Base-by-base conservation (phyloP, 345 rosid genomes). In the Salix suchowensis region DNA sequence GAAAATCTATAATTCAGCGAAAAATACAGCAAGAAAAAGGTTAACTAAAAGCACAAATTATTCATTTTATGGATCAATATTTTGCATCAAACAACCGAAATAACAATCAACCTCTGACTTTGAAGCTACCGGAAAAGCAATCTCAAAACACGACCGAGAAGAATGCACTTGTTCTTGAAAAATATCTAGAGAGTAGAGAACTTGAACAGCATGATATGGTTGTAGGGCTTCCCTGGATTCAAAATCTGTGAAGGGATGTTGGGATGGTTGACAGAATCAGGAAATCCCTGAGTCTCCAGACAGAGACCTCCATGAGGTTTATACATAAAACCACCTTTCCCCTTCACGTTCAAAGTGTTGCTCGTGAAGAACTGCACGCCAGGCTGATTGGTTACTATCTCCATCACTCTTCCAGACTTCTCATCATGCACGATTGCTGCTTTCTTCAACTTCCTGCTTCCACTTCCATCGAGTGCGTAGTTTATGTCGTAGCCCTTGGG, bases 311-410 rank as follows among this genome's bases (percentile, higher is more conserved):
- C 91, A 16, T 82, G 82, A 68, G 91, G 79, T 79, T 87, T 64
- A 76, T 96, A 92, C 37, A 80, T 79, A 26, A 84, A 78, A 30
- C 97, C 98, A 34, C 86, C 91, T 77, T 96, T 96, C 23, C 99
- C 99, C 73, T 82, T 88, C 48, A 88, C 70, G 30, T 76, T 79
- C 69, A 96, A 50, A 48, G 8, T 37, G 58, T 91, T 91, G 52
- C 91, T 84, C 4, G 99, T 90, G 73, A 90, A 96, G 69, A 96
- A 85, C 81, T 93, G 98, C 73, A 96, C 76, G 15, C 97, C 99
- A 0, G 96, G 92, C 70, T 87, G 90, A 82, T 92, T 82, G 5
- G 89, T 84, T 55, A 69, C 80, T 79, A 96, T 67, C 82, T 91
- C 88, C 97, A 96, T 83, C 54, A 78, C 83, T 69, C 97, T 84